phyloP scores from a whole-genome alignment of 2,329 filamentous ascomycete species.

The Sporothrix brunneoviolacea region DNA sequence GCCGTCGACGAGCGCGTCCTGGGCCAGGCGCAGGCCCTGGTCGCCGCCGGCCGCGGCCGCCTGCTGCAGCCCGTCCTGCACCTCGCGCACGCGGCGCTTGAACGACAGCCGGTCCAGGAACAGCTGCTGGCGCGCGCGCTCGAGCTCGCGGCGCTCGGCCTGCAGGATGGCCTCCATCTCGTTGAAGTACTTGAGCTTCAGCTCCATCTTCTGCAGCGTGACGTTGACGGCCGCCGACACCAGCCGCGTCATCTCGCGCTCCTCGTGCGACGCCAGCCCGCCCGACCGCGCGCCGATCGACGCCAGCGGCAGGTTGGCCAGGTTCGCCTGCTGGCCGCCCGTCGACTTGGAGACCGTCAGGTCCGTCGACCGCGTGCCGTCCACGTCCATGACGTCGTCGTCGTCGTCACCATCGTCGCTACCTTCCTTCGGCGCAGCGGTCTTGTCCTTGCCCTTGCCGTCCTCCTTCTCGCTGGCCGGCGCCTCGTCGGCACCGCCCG shows the following conservation, averaged over 20 bases:
- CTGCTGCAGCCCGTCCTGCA: constrained; percentile 67
- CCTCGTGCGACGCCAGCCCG: constrained; percentile 88
- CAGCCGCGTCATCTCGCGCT: constrained; percentile 90
- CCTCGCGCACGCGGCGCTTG: constrained; percentile 76
- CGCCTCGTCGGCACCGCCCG: constrained; percentile 27
- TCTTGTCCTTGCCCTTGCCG: constrained; percentile 55
- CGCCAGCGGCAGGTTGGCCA: constrained; percentile 76
- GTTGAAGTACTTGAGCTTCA: constrained; percentile 93
- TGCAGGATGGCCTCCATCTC: constrained; percentile 92
- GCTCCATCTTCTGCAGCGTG: constrained; percentile 88
- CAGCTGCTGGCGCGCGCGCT: constrained; percentile 83
- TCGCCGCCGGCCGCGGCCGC: constrained; percentile 44
- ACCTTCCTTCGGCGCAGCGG: too few species aligned
- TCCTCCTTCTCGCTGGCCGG: constrained; percentile 38
- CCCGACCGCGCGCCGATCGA: constrained; percentile 79
- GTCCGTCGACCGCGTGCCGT: constrained; percentile 42
- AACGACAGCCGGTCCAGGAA: constrained; percentile 89
- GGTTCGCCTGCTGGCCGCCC: constrained; percentile 48
- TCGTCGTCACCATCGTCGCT: constrained; percentile 46
- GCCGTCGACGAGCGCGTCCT: constrained; percentile 41
- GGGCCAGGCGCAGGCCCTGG: constrained; percentile 40
- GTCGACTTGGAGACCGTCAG: constrained; percentile 40
- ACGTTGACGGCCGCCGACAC: constrained; percentile 89
- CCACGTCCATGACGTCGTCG: constrained; percentile 63
- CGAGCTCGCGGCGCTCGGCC: constrained; percentile 85